phyloP scores from a whole-genome alignment of 441 rosid genomes.

The Lepidium campestre region DNA sequence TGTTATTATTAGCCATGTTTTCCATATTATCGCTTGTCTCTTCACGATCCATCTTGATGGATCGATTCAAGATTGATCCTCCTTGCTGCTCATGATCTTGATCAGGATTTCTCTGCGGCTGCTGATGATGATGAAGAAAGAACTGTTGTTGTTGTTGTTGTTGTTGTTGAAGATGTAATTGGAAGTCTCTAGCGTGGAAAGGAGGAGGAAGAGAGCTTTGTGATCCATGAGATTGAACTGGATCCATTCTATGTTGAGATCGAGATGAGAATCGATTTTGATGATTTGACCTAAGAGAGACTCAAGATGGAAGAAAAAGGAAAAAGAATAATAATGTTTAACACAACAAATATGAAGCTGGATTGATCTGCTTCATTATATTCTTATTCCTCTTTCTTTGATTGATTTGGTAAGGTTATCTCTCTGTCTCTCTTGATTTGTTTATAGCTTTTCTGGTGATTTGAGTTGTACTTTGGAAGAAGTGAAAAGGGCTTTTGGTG shows the following conservation, averaged over 20 bases:
- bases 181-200: conserved; percentile 83
- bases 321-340: conserved; percentile 8
- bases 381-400: conserved; percentile 7
- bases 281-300: conserved; percentile 15
- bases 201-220: conserved; percentile 84
- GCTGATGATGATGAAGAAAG: conserved; percentile 44
- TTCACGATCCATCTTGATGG: conserved; percentile 53
- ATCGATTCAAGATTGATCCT: conserved; percentile 29
- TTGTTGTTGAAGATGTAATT: conserved; percentile 57
- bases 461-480: conserved; percentile 11
- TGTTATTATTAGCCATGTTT: conserved; percentile 24
- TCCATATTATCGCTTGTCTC: conserved; percentile 33
- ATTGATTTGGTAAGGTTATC: conserved; percentile 16
- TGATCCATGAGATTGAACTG: conserved; percentile 72
- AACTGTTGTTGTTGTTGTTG: conserved; percentile 46
- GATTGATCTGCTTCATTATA: conserved; percentile 18
- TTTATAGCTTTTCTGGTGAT: conserved; percentile 10
- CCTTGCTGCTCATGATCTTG: conserved; percentile 44
- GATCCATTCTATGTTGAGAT: conserved; percentile 50
- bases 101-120: conserved; percentile 50
- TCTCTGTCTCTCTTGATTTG: conserved; percentile 5
- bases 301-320: neutral
- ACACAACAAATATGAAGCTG: conserved; percentile 27
- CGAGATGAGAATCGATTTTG: neutral
- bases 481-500: conserved; percentile 14